These are phyloP conservation scores for Glebionis coronaria DNA, from an alignment of 129 eudicot genomes.

Conservation along the genomic window DNA sequence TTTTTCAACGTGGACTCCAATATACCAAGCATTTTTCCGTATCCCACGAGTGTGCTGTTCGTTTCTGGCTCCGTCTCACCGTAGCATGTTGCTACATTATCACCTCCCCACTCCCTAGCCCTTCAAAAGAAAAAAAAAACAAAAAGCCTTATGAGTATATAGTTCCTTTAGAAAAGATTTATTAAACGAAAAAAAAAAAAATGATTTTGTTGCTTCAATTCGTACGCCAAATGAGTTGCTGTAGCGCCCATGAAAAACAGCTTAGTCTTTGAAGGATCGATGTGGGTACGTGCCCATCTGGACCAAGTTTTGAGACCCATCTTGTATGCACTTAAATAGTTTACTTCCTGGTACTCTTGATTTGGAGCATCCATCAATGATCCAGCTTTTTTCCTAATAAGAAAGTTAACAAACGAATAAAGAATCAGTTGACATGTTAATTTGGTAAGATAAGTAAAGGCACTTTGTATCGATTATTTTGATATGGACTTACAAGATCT, in stretches of 20 bases:
- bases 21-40: constrained; percentile 10
- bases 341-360: constrained; percentile 38
- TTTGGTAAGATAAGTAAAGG: background rate
- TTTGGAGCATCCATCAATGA: constrained; percentile 29
- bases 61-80: constrained; percentile 14
- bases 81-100: background rate
- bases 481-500: constrained; percentile 35
- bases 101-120: constrained; percentile 23
- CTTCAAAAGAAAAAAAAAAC: background rate
- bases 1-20: constrained; percentile 10
- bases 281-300: constrained; percentile 44
- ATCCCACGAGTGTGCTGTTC: background rate
- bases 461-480: background rate
- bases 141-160: background rate
- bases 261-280: constrained; percentile 43
- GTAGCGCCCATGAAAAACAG: constrained; percentile 57
- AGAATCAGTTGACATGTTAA: too few relatives aligned
- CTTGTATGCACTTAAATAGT: constrained; percentile 37
- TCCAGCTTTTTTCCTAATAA: constrained; percentile 38
- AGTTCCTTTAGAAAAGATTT: background rate
- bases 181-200: background rate
- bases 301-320: constrained; percentile 61
- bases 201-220: background rate
- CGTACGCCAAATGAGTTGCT: constrained; percentile 35
- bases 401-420: background rate